A percentile compares a stretch with the other conserved stretches of the same genome.
Conservation (phyloP, 75 land plant genomes). For the Chamaecyparis obtusa region DNA sequence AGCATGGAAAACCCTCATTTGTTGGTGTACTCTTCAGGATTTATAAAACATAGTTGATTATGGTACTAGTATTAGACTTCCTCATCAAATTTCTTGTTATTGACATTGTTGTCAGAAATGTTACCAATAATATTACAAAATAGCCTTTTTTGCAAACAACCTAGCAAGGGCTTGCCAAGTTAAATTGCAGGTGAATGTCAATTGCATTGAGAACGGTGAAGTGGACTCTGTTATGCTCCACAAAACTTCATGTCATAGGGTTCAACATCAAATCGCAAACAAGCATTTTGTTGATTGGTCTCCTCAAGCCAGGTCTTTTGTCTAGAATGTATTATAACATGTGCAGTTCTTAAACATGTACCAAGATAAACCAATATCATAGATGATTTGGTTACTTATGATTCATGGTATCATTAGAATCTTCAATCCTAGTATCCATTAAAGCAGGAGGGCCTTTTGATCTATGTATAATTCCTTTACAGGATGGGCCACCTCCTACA, state of each 20-base stretch:
- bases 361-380: neutral
- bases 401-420: neutral
- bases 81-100: neutral
- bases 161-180: neutral
- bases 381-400: neutral
- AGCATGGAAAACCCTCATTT: neutral
- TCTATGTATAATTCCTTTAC: neutral
- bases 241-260: neutral
- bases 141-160: neutral
- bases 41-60: neutral
- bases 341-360: neutral
- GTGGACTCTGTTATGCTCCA: neutral
- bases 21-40: neutral
- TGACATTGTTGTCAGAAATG: neutral
- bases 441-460: neutral
- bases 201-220: neutral
- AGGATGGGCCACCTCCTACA: neutral
- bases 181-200: neutral
- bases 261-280: neutral
- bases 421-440: conserved; percentile 5
- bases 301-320: neutral
- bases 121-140: neutral
- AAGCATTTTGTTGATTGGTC: neutral
- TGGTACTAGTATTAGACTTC: neutral
- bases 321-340: neutral